These are phyloP conservation scores for Candida montana DNA, from an alignment of 805 yeast genomes.

Conservation along the genomic window DNA sequence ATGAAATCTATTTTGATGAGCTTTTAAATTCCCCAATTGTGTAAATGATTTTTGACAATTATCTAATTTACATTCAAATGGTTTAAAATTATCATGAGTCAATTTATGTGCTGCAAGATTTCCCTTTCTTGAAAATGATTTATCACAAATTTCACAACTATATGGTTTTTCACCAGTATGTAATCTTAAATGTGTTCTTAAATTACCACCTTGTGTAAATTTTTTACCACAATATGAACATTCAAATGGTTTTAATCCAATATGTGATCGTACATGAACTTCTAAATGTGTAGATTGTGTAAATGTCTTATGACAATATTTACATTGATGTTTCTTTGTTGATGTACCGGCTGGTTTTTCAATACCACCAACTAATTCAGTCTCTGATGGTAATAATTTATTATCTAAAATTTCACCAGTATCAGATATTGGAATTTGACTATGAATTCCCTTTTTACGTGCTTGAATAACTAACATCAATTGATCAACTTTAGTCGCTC, in stretches of 20 bases:
- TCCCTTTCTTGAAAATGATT: slow-evolving; percentile 84
- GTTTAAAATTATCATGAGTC: slow-evolving; percentile 76
- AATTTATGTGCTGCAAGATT: slow-evolving; percentile 82
- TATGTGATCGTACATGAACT: slow-evolving; percentile 82
- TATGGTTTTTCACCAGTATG: slow-evolving; percentile 95
- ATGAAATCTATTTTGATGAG: slow-evolving; percentile 91
- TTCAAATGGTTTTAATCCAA: slow-evolving; percentile 79
- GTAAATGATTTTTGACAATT: slow-evolving; percentile 80
- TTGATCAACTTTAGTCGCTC: slow-evolving; percentile 88
- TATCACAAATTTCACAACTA: slow-evolving; percentile 68
- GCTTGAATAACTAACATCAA: slow-evolving; percentile 90
- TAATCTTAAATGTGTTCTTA: slow-evolving; percentile 76
- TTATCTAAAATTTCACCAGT: slow-evolving; percentile 67
- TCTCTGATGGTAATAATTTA: slow-evolving; percentile 50
- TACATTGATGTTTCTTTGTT: slow-evolving; percentile 60
- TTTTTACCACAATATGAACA: slow-evolving; percentile 75
- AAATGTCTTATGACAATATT: slow-evolving; percentile 73
- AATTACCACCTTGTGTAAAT: slow-evolving; percentile 87
- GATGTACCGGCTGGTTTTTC: slow-evolving; percentile 49
- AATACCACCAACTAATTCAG: slow-evolving; percentile 73
- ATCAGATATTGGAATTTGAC: slow-evolving; percentile 54
- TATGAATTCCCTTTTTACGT: slow-evolving; percentile 68
- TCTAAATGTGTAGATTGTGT: slow-evolving; percentile 90
- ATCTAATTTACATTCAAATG: slow-evolving; percentile 75
- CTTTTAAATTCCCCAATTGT: slow-evolving; percentile 87